phyloP scores from a whole-genome alignment of 2,329 filamentous ascomycete genomes.

The Trichoderma atroviride region DNA sequence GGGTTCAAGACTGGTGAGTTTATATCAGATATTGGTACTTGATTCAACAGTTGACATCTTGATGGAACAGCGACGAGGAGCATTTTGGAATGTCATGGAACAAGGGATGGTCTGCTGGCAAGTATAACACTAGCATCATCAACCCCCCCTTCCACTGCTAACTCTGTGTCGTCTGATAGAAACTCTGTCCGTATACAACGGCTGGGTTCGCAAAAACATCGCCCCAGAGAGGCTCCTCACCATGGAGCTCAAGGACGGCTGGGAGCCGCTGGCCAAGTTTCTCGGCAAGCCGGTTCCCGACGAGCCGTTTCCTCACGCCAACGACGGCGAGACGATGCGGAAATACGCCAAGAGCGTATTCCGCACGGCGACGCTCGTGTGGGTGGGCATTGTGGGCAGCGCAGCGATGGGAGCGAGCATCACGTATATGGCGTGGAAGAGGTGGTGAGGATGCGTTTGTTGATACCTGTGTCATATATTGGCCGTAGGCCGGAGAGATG shows the following conservation, averaged over 20 bases:
- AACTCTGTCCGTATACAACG: constrained; percentile 14
- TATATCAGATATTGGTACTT: not conserved
- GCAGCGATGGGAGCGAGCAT: not conserved
- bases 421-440: not conserved
- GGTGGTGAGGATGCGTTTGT: not conserved
- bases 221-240: constrained; percentile 17
- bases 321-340: constrained; percentile 31
- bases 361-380: not conserved
- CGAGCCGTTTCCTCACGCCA: constrained; percentile 35
- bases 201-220: constrained; percentile 1
- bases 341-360: constrained; percentile 4
- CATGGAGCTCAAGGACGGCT: constrained; percentile 32
- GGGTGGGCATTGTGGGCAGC: constrained; percentile 1
- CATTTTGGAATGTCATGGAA: not conserved
- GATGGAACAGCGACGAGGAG: not conserved
- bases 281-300: constrained; percentile 34
- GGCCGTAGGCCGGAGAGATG: not conserved
- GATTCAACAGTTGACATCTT: not conserved
- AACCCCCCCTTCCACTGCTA: not conserved
- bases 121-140: not conserved
- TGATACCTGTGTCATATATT: no score
- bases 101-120: no score
- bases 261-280: constrained; percentile 36
- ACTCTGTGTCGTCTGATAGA: not conserved
- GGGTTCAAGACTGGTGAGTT: not conserved